A percentile compares a stretch with the other conserved stretches of the same genome.
Conservation (phyloP, 2,329 filamentous ascomycete genomes). For the Clonostachys rosea region DNA sequence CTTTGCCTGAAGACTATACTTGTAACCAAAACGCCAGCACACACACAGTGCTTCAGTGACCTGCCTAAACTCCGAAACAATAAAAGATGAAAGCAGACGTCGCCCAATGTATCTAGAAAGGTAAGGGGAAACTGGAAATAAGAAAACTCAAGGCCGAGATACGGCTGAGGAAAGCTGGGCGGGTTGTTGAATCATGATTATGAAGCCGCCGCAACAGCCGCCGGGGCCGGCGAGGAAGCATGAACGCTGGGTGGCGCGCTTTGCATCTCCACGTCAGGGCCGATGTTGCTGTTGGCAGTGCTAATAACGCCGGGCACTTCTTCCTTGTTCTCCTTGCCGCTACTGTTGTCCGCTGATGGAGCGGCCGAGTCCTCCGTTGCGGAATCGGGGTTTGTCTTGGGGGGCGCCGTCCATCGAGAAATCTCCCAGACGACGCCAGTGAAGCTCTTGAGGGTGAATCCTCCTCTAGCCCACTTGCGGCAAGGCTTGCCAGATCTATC, state of each 20-base stretch:
- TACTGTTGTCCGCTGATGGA: slow-evolving; percentile 41
- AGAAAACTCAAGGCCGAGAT: neutral
- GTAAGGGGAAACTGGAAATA: neutral
- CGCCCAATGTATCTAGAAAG: neutral
- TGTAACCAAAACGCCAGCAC: too few relatives aligned
- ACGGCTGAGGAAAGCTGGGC: slow-evolving; percentile 19
- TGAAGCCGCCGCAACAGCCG: slow-evolving; percentile 40
- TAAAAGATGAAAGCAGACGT: neutral
- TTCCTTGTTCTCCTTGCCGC: slow-evolving; percentile 62
- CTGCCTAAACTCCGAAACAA: neutral
- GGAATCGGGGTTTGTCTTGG: slow-evolving; percentile 45
- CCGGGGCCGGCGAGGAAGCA: slow-evolving; percentile 46
- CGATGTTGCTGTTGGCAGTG: slow-evolving; percentile 35
- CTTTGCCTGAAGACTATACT: too few relatives aligned
- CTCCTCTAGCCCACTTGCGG: slow-evolving; percentile 82
- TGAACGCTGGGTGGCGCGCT: slow-evolving; percentile 41
- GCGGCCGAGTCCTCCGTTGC: slow-evolving; percentile 38
- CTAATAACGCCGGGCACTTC: slow-evolving; percentile 48
- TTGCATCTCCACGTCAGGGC: slow-evolving; percentile 46
- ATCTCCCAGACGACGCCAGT: slow-evolving; percentile 83
- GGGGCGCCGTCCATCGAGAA: slow-evolving; percentile 74
- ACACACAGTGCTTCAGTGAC: too few relatives aligned
- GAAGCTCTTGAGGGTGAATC: slow-evolving; percentile 85
- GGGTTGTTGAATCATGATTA: slow-evolving; percentile 6
- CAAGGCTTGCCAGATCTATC: slow-evolving; percentile 90